These are phyloP conservation scores for Hypoxylon sp. DNA, from an alignment of 2,329 filamentous ascomycete species.

Conservation along the genomic window DNA sequence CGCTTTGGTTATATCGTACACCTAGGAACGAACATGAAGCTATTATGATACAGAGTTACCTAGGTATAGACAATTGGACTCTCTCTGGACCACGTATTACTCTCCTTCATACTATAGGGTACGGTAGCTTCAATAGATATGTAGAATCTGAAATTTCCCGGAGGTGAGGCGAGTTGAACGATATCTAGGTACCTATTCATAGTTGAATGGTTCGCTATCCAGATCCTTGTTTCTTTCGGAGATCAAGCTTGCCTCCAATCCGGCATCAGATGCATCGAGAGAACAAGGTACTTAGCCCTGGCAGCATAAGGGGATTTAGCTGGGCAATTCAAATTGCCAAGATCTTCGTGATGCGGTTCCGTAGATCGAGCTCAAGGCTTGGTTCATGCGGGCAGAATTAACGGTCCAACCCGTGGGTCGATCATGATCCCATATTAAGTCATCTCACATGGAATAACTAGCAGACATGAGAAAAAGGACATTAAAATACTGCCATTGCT, in stretches of 20 bases:
- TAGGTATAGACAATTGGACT: neutral
- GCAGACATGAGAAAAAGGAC: slow-evolving; percentile 7
- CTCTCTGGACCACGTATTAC: neutral
- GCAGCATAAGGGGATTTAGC: slow-evolving; percentile 18
- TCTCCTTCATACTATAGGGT: neutral
- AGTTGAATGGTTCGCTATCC: neutral
- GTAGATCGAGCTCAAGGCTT: slow-evolving; percentile 34
- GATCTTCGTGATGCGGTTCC: slow-evolving; percentile 15
- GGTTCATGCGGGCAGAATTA: slow-evolving; percentile 18
- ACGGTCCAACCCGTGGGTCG: slow-evolving; percentile 12
- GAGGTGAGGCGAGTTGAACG: neutral
- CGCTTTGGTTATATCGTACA: neutral
- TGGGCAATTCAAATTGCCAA: slow-evolving; percentile 28
- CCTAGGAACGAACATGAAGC: slow-evolving; percentile 11
- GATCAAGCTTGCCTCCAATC: neutral
- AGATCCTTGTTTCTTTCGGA: slow-evolving; percentile 1
- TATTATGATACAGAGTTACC: slow-evolving; percentile 9
- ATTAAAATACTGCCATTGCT: neutral
- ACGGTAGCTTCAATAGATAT: neutral
- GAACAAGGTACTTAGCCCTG: neutral
- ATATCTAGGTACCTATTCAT: neutral
- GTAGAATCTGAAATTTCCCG: neutral
- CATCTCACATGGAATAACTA: slow-evolving; percentile 11
- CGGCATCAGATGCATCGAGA: slow-evolving; percentile 4
- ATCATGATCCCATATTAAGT: slow-evolving; percentile 26